Evolutionary conservation across 2,329 filamentous ascomycete species (phyloP), one percentile per base, ranked within the genome.

Genomic region (Aureobasidium sp.): DNA sequence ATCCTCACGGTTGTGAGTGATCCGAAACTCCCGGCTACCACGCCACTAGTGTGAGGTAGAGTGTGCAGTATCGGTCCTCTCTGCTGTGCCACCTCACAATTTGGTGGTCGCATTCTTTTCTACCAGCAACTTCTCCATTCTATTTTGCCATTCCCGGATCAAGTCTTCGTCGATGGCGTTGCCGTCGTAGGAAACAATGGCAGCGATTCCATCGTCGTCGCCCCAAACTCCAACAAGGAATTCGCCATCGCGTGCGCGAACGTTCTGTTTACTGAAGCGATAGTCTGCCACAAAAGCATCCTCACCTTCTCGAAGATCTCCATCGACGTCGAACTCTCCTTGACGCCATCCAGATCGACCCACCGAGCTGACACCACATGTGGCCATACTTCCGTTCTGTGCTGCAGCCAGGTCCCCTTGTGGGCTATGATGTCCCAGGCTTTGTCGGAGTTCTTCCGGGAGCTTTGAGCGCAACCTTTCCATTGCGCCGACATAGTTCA

Each of bases 221-320:
- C 76, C 75, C 32, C 68, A 73, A 41, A 76, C 75, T 0, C 76
- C 77, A 1, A 79, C 68, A 62, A 80, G 61, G 61, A 80, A 80
- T 67, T 80, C 78, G 3, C 74, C 72, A 7, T 79, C 77, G 32
- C 78, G 68, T 2, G 77, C 76, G 37, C 78, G 67, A 9, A 80
- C 78, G 12, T 72, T 73, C 56, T 75, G 72, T 23, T 66, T 70
- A 39, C 76, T 48, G 3, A 67, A 64, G 5, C 71, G 66, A 53
- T 72, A 79, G 64, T 78, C 75, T 2, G 73, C 77, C 7, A 69
- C 73, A 51, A 80, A 76, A 39, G 75, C 73, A 51, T 70, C 71
- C 56, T 60, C 67, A 3, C 62, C 63, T n/a, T 65, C 65, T 3
- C 39, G 46, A 39, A 64, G 34, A 34, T 48, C n/a, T 29, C 34